A percentile compares a stretch with the other conserved stretches of the same genome.
phyloP scores from a whole-genome alignment of 768 basidiomycete species.

The Phaffia tasmanica region DNA sequence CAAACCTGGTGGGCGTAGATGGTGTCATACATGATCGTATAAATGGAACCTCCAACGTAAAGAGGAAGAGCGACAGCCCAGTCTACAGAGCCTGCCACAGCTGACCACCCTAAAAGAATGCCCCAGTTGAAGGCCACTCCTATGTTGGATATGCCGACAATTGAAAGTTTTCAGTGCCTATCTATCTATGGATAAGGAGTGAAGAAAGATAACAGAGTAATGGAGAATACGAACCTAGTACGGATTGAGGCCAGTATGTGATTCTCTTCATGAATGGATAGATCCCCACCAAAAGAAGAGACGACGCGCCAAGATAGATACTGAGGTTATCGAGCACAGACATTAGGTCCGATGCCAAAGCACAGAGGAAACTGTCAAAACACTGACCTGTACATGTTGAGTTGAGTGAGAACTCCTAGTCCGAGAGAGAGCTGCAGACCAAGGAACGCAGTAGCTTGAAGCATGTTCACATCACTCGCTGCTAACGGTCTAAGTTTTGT shows the following conservation, averaged over 20 bases:
- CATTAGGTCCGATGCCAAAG: too few species aligned
- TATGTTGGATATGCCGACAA: constrained; percentile 32
- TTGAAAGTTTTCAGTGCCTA: background rate
- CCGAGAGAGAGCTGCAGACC: constrained; percentile 70
- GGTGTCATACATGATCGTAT: constrained; percentile 94
- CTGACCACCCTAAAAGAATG: constrained; percentile 88
- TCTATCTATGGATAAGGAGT: background rate
- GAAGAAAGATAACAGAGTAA: background rate
- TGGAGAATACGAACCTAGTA: constrained; percentile 55
- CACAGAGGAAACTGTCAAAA: background rate
- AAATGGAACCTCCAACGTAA: constrained; percentile 77
- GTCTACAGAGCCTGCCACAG: constrained; percentile 66
- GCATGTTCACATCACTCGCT: constrained; percentile 60
- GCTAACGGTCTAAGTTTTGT: constrained; percentile 84
- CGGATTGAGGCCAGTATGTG: constrained; percentile 93
- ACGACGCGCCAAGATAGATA: constrained; percentile 82
- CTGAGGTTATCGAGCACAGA: constrained; percentile 40
- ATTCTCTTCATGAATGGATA: constrained; percentile 97
- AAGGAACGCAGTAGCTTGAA: constrained; percentile 70
- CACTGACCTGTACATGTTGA: constrained; percentile 86
- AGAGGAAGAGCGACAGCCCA: constrained; percentile 77
- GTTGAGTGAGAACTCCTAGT: constrained; percentile 69
- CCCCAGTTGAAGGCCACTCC: constrained; percentile 98
- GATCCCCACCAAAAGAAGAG: constrained; percentile 68
- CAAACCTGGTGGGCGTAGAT: constrained; percentile 92